phyloP scores from a whole-genome alignment of 202 grass and related monocot species.

The Schoenoplectus triqueter region DNA sequence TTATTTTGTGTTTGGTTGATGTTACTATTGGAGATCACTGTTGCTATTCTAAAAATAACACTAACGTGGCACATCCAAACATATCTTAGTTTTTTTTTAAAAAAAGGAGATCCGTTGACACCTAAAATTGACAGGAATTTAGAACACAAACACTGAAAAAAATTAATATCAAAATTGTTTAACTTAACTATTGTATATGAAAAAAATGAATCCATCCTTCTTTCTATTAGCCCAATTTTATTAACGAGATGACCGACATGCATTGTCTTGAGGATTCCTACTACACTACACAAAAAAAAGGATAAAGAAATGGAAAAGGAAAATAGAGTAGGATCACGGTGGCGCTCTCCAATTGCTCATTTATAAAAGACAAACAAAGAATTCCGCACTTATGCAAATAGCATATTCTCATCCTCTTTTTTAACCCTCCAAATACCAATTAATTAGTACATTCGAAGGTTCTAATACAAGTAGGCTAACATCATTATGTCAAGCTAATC shows the following conservation, averaged over 20 bases:
- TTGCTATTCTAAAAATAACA: too few relatives aligned
- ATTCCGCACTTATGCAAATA: not conserved
- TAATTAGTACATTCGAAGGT: not conserved
- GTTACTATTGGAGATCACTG: too few relatives aligned
- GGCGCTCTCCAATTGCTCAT: not conserved
- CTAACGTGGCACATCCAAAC: too few relatives aligned
- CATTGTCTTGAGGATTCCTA: not conserved
- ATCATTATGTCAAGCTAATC: conserved; percentile 40
- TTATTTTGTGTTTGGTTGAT: too few relatives aligned
- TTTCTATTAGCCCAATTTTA: not conserved
- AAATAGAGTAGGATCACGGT: not conserved
- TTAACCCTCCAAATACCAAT: not conserved
- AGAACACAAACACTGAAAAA: too few relatives aligned
- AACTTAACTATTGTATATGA: too few relatives aligned
- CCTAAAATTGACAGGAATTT: too few relatives aligned
- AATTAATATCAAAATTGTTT: too few relatives aligned
- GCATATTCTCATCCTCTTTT: conserved; percentile 24
- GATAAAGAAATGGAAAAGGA: not conserved
- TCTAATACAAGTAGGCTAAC: conserved; percentile 35
- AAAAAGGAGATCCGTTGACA: too few relatives aligned
- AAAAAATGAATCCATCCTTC: not conserved
- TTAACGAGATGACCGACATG: not conserved
- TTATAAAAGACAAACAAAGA: not conserved
- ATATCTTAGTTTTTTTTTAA: too few relatives aligned
- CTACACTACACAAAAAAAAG: not conserved